phyloP scores from a whole-genome alignment of 2,329 filamentous ascomycete species.

The Cercospora sojina region DNA sequence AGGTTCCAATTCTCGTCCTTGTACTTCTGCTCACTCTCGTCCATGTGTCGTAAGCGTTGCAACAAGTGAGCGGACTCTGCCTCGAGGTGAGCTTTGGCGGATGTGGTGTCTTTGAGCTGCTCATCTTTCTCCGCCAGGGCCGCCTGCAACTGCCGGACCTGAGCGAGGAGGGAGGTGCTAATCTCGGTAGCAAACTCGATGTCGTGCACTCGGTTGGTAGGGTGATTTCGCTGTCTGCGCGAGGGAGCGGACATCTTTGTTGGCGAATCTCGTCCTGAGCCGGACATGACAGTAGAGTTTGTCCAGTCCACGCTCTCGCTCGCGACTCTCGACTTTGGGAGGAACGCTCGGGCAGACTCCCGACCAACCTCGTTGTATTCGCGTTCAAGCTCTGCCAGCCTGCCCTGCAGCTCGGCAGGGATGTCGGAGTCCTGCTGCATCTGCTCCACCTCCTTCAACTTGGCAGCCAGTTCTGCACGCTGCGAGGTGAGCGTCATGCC shows the following conservation, averaged over 20 bases:
- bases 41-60: conserved; percentile 75
- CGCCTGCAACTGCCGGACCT: conserved; percentile 85
- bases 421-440: conserved; percentile 66
- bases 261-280: conserved; percentile 79
- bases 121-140: conserved; percentile 87
- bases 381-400: conserved; percentile 81
- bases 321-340: conserved; percentile 63
- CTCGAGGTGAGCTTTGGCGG: conserved; percentile 77
- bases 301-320: conserved; percentile 30
- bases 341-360: conserved; percentile 83
- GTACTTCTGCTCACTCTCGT: conserved; percentile 92
- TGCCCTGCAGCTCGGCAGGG: conserved; percentile 75
- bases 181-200: conserved; percentile 99
- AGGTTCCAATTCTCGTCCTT: conserved; percentile 99
- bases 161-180: conserved; percentile 88
- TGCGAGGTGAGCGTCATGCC: conserved; percentile 86
- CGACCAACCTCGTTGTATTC: conserved; percentile 93
- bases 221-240: conserved; percentile 85
- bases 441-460: conserved; percentile 79
- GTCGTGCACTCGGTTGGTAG: conserved; percentile 83
- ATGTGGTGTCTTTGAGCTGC: conserved; percentile 69
- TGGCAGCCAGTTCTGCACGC: conserved; percentile 76
- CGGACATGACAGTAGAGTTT: conserved; percentile 62
- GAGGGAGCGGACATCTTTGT: conserved; percentile 79
- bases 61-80: conserved; percentile 75